Conservation (phyloP, 805 yeast genomes). For the Yamadazyma nakazawae region DNA sequence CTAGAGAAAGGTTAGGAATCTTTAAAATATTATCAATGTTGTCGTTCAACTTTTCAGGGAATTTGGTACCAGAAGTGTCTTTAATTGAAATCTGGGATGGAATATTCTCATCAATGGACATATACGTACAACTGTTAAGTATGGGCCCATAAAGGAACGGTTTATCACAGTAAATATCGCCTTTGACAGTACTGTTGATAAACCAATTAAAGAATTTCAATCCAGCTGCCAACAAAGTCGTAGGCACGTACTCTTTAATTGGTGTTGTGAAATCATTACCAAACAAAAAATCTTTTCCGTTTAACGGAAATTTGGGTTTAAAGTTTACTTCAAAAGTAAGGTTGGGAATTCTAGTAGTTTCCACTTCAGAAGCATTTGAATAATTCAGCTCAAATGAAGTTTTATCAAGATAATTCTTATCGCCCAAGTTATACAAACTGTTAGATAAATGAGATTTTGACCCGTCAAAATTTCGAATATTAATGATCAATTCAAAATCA, state of each 20-base stretch:
- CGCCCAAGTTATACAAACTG: slow-evolving; percentile 31
- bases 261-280: slow-evolving; percentile 69
- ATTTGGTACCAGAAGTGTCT: slow-evolving; percentile 11
- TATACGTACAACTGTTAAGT: slow-evolving; percentile 51
- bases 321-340: slow-evolving; percentile 35
- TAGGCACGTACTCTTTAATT: slow-evolving; percentile 55
- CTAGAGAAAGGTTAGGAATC: slow-evolving; percentile 25
- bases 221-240: slow-evolving; percentile 45
- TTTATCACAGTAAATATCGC: slow-evolving; percentile 56
- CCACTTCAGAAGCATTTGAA: background rate
- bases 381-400: slow-evolving; percentile 10
- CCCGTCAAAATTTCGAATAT: slow-evolving; percentile 48
- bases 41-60: slow-evolving; percentile 26
- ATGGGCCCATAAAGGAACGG: slow-evolving; percentile 66
- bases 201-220: slow-evolving; percentile 52
- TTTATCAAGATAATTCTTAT: slow-evolving; percentile 23
- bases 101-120: slow-evolving; percentile 26
- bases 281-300: slow-evolving; percentile 54
- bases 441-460: slow-evolving; percentile 31
- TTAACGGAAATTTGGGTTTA: slow-evolving; percentile 40
- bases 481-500: slow-evolving; percentile 35
- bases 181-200: slow-evolving; percentile 63
- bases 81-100: slow-evolving; percentile 11
- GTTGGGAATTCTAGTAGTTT: slow-evolving; percentile 20
- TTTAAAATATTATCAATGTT: slow-evolving; percentile 19